A percentile compares a stretch with the other conserved stretches of the same genome.
These are phyloP conservation scores for Plenodomus biglobosus DNA, from an alignment of 2,329 filamentous ascomycete species.

Conservation along the genomic window DNA sequence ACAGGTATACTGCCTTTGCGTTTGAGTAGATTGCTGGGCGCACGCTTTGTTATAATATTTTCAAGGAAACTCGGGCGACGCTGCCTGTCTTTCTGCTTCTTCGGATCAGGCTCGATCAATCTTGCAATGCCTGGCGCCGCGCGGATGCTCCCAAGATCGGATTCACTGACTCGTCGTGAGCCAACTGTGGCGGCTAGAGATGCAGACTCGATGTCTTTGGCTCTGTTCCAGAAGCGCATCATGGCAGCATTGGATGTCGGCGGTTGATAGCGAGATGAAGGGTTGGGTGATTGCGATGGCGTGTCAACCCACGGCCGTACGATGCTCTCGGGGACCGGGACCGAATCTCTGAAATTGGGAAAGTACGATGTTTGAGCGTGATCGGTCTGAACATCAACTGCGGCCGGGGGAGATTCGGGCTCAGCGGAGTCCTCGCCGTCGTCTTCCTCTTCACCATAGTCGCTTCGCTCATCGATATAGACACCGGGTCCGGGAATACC, in stretches of 20 bases:
- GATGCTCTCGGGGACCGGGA: conserved; percentile 22
- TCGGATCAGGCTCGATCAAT: conserved; percentile 54
- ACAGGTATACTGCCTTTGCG: conserved; percentile 49
- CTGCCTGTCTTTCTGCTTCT: conserved; percentile 43
- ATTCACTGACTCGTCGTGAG: conserved; percentile 64
- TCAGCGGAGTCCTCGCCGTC: conserved; percentile 35
- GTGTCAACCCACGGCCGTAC: conserved; percentile 55
- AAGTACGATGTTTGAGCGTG: conserved; percentile 37
- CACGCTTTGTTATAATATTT: conserved; percentile 45
- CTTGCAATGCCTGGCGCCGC: conserved; percentile 64
- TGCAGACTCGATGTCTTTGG: conserved; percentile 55
- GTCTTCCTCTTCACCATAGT: conserved; percentile 41
- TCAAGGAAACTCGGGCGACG: conserved; percentile 59
- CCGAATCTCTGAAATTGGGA: conserved; percentile 25
- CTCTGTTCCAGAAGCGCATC: conserved; percentile 52
- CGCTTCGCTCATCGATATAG: conserved; percentile 44
- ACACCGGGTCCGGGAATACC: conserved; percentile 56
- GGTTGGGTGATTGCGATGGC: conserved; percentile 37
- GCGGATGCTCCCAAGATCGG: conserved; percentile 63
- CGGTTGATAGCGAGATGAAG: conserved; percentile 50
- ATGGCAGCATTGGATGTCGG: conserved; percentile 59
- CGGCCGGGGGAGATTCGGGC: conserved; percentile 42
- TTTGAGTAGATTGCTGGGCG: conserved; percentile 51
- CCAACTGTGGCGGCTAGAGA: conserved; percentile 69
- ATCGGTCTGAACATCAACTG: conserved; percentile 30